Conservation (phyloP, 2,329 filamentous ascomycete species). For the Lachnellula subtilissima region DNA sequence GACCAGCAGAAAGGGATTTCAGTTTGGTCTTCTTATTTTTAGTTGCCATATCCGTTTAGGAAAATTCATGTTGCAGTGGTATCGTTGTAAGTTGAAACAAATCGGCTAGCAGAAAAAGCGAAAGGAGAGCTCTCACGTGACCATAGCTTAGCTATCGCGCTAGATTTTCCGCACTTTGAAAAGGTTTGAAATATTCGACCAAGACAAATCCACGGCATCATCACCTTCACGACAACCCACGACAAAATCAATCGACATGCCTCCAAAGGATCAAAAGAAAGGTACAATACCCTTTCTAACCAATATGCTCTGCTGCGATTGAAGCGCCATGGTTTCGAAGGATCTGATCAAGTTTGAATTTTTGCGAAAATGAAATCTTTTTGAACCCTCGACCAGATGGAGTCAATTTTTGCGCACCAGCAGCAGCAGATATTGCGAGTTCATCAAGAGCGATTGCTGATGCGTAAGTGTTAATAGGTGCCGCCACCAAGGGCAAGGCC, state of each 20-base stretch:
- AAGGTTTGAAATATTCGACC: not conserved
- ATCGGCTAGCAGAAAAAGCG: too few species aligned
- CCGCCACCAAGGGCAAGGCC: constrained; percentile 52
- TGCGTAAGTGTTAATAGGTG: constrained; percentile 53
- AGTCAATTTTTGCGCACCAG: constrained; percentile 36
- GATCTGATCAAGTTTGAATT: constrained; percentile 15
- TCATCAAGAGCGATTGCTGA: constrained; percentile 69
- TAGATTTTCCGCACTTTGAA: not conserved
- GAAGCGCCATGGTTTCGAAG: constrained; percentile 11
- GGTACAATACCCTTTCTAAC: constrained; percentile 29
- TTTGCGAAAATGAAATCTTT: constrained; percentile 16
- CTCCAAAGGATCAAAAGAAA: constrained; percentile 33
- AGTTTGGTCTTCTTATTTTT: constrained; percentile 39
- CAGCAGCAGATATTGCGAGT: constrained; percentile 75
- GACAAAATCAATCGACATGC: constrained; percentile 28
- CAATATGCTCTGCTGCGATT: constrained; percentile 10
- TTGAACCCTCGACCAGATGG: not conserved
- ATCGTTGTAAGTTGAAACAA: not conserved
- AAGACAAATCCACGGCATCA: constrained; percentile 2
- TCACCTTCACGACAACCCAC: constrained; percentile 11
- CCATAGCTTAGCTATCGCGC: not conserved
- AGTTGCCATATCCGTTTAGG: constrained; percentile 37
- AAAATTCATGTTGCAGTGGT: constrained; percentile 4
- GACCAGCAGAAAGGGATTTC: constrained; percentile 47
- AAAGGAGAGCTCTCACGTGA: not conserved